These are phyloP conservation scores for Annulohypoxylon truncatum DNA, from an alignment of 2,329 filamentous ascomycete species.

Conservation along the genomic window DNA sequence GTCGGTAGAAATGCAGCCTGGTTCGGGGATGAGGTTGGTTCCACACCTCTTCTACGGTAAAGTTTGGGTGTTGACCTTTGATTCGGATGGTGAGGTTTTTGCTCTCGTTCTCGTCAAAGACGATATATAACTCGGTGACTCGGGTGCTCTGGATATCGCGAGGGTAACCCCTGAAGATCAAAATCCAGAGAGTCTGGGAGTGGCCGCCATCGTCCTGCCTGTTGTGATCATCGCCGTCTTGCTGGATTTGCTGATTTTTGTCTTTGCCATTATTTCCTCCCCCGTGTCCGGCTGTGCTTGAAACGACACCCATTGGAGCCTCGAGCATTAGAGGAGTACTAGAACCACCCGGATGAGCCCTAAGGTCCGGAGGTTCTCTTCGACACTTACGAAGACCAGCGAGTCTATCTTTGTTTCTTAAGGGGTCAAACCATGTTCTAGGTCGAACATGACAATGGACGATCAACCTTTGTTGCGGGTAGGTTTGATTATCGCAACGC, in stretches of 20 bases:
- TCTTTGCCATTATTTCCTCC: constrained; percentile 33
- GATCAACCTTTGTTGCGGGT: constrained; percentile 36
- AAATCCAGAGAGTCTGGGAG: constrained; percentile 48
- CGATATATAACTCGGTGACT: constrained; percentile 47
- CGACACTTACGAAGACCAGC: constrained; percentile 20
- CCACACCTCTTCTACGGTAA: constrained; percentile 44
- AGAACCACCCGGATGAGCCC: constrained; percentile 22
- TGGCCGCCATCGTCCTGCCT: constrained; percentile 34
- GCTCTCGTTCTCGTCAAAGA: constrained; percentile 46
- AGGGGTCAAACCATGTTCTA: constrained; percentile 32
- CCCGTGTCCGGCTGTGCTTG: constrained; percentile 36
- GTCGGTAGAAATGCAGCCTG: constrained; percentile 46
- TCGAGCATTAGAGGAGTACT: constrained; percentile 31
- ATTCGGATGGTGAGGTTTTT: constrained; percentile 49
- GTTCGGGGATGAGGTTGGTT: constrained; percentile 43
- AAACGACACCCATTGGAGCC: constrained; percentile 39
- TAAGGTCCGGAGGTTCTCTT: constrained; percentile 19
- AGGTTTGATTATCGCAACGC: constrained; percentile 32
- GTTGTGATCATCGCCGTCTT: constrained; percentile 30
- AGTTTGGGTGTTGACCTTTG: constrained; percentile 45
- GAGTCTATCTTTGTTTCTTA: constrained; percentile 34
- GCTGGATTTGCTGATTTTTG: constrained; percentile 34
- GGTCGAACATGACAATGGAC: constrained; percentile 31
- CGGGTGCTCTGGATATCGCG: constrained; percentile 48
- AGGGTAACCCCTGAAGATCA: constrained; percentile 49